phyloP scores from a whole-genome alignment of 2,329 filamentous ascomycete species.

The Aspergillus quadricinctus region DNA sequence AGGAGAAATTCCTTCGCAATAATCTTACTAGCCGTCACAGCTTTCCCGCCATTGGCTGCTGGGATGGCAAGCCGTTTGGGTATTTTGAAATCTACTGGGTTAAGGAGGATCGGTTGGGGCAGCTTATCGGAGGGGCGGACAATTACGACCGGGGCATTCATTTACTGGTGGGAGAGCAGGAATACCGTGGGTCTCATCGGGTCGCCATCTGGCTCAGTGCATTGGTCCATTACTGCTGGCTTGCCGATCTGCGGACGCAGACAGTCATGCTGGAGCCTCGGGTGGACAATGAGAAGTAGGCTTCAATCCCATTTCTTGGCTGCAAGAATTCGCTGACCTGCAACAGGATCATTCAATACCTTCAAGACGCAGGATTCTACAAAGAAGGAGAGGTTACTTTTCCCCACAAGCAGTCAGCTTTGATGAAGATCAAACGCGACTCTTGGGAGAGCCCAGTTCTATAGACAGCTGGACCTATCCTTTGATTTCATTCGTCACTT shows the following conservation, averaged over 20 bases:
- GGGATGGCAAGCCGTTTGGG: constrained; percentile 92
- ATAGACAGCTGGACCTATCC: constrained; percentile 26
- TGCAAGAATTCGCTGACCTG: not conserved
- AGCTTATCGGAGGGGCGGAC: constrained; percentile 59
- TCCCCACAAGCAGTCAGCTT: constrained; percentile 86
- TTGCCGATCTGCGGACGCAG: constrained; percentile 75
- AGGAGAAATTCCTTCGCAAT: constrained; percentile 63
- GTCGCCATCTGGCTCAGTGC: constrained; percentile 79
- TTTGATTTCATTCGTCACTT: not conserved
- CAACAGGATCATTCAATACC: constrained; percentile 62
- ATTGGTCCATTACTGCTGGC: constrained; percentile 79
- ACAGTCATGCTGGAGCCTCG: constrained; percentile 82
- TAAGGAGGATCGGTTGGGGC: constrained; percentile 79
- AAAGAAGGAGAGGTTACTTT: constrained; percentile 84
- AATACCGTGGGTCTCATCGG: constrained; percentile 73
- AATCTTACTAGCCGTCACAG: constrained; percentile 67
- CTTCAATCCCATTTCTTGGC: constrained; percentile 10
- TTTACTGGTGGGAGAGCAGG: constrained; percentile 84
- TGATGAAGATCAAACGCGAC: constrained; percentile 75
- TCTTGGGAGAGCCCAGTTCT: constrained; percentile 69
- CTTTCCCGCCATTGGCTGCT: constrained; percentile 87
- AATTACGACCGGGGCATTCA: constrained; percentile 90
- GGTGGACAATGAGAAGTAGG: constrained; percentile 84
- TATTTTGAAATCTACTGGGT: constrained; percentile 99
- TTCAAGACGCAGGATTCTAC: constrained; percentile 72